These are phyloP conservation scores for Solanum corneliomulleri DNA, from an alignment of 257 asterid species.

Conservation along the genomic window DNA sequence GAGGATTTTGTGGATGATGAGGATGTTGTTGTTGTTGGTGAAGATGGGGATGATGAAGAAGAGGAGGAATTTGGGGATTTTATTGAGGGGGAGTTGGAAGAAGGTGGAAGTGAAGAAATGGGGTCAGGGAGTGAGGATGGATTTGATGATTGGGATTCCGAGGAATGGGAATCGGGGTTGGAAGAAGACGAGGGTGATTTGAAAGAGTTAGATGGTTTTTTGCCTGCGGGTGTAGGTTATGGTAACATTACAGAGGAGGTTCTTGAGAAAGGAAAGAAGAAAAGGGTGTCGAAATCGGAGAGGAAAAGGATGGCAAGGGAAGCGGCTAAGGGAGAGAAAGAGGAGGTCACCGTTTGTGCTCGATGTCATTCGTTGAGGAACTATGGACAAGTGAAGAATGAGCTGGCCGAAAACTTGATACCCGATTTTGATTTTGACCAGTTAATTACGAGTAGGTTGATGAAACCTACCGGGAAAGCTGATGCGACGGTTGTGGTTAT, in stretches of 20 bases:
- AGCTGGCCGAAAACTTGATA: conserved; percentile 64
- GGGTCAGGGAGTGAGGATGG: conserved; percentile 34
- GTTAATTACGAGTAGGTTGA: conserved; percentile 62
- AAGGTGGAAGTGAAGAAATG: conserved; percentile 3
- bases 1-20: conserved; percentile 17
- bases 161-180: conserved; percentile 47
- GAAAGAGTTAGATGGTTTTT: conserved; percentile 68
- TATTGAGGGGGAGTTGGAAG: conserved; percentile 11
- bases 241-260: conserved; percentile 83
- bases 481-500: conserved; percentile 80
- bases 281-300: conserved; percentile 60
- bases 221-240: conserved; percentile 77
- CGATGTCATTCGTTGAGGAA: conserved; percentile 85
- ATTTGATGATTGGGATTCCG: conserved; percentile 45
- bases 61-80: conserved; percentile 19
- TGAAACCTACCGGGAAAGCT: conserved; percentile 76
- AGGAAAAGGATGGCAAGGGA: conserved; percentile 59
- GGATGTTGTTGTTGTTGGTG: conserved; percentile 33
- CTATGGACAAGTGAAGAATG: conserved; percentile 85
- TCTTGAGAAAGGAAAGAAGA: conserved; percentile 40
- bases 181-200: conserved; percentile 36
- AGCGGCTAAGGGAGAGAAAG: conserved; percentile 49
- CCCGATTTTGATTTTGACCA: conserved; percentile 90
- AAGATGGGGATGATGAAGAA: conserved; percentile 23
- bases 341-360: conserved; percentile 78